Conservation (phyloP, 2,329 filamentous ascomycete genomes). For the Fulvia fulva region DNA sequence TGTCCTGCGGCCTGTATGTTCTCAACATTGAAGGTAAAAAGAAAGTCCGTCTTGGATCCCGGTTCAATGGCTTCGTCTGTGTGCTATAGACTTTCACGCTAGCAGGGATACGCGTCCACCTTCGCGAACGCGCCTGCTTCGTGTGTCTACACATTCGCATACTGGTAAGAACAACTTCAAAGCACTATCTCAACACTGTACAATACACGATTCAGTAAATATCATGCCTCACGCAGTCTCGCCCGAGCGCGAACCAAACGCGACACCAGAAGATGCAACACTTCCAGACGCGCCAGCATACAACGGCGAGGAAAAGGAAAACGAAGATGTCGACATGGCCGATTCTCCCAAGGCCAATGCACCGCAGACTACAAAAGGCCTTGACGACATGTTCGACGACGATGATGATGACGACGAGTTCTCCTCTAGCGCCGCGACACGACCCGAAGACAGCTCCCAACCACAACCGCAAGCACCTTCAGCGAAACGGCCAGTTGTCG, state of each 20-base stretch:
- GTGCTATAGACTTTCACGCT: no score
- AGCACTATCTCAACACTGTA: background rate
- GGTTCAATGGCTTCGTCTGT: no score
- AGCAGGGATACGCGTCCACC: background rate
- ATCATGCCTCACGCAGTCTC: constrained; percentile 50
- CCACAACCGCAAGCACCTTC: constrained; percentile 26
- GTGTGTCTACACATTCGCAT: background rate
- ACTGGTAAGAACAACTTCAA: background rate
- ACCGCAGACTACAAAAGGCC: constrained; percentile 13
- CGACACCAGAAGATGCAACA: constrained; percentile 30
- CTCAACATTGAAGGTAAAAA: background rate
- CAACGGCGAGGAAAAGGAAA: constrained; percentile 16
- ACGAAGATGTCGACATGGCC: constrained; percentile 20
- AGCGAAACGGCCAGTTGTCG: constrained; percentile 46
- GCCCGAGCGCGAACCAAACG: constrained; percentile 23
- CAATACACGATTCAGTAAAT: no score
- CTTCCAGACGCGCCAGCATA: constrained; percentile 32
- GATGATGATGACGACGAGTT: constrained; percentile 54
- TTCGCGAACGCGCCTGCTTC: background rate
- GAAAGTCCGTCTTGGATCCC: background rate
- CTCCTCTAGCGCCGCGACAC: constrained; percentile 50
- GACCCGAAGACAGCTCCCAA: constrained; percentile 41
- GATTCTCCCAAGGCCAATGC: constrained; percentile 9
- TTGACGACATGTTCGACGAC: constrained; percentile 60
- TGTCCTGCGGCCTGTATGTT: no score